A percentile compares a stretch with the other conserved stretches of the same genome.
Conservation (phyloP, 352 stramenopile species). For the Phytopythium oedochilum region DNA sequence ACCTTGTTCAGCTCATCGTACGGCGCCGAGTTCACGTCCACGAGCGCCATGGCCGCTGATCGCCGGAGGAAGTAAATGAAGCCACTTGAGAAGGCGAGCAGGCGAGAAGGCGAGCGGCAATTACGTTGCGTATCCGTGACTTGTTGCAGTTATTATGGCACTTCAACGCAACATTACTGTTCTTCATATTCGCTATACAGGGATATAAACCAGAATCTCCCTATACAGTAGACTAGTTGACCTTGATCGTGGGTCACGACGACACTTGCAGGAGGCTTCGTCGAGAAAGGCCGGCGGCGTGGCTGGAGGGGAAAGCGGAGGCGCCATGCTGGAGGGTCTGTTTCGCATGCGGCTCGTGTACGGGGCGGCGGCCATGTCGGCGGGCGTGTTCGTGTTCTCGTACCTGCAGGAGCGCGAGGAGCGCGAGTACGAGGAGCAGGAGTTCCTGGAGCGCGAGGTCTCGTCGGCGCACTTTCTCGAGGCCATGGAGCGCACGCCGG, state of each 20-base stretch:
- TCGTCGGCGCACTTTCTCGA: conserved; percentile 56
- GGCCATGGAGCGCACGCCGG: conserved; percentile 50
- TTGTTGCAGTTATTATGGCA: neutral
- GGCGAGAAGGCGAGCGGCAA: neutral
- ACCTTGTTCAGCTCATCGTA: conserved; percentile 26
- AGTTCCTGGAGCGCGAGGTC: conserved; percentile 46
- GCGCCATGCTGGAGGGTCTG: conserved; percentile 23
- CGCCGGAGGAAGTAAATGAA: neutral
- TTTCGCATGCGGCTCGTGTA: conserved; percentile 59
- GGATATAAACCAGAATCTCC: neutral
- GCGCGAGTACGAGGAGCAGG: conserved; percentile 51
- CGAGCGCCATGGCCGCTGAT: neutral
- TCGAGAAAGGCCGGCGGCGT: neutral
- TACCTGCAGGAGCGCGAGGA: conserved; percentile 79
- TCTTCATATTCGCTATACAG: neutral
- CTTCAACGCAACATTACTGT: neutral
- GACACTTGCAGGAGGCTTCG: neutral
- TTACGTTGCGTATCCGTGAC: neutral
- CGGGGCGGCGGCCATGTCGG: conserved; percentile 75
- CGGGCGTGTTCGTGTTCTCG: conserved; percentile 69
- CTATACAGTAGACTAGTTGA: neutral
- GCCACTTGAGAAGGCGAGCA: neutral
- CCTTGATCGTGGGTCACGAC: neutral
- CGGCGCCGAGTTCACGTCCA: conserved; percentile 34
- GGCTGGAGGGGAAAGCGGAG: neutral